Base-by-base conservation (phyloP, 1,139 yeast species). In the Saccharomyces hybrid region DNA sequence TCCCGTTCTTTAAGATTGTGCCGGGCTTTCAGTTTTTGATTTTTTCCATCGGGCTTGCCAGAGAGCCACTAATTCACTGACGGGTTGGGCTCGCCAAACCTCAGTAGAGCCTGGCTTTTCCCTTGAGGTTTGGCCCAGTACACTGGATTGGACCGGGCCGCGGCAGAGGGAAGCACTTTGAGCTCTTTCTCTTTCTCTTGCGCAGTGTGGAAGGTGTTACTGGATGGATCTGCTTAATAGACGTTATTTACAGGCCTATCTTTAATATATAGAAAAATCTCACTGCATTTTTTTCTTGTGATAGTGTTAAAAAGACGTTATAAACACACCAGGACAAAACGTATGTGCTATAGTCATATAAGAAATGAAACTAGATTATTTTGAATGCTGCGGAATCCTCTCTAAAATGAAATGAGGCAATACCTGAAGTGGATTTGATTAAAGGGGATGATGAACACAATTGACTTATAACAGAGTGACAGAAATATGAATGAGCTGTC, bases 261-360 rank as follows among this genome's bases (percentile, higher is more conserved):
- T 38, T 38, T 16, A 11, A 38, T 11, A 8, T 38, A 38, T 16
- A 16, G 7, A n/a, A 16, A 9, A 38, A 20, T 9, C 14, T 7
- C 5, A 16, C 11, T 20, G 9, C 13, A 3, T 20, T 20, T 16
- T 11, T 11, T 9, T 38, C 3, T 4, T 3, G 25, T 20, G 20
- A 20, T 38, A 16, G n/a, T 16, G 7, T 5, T 2, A 9, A 38
- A 13, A 38, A 38, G 25, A 38, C 44, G 44, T 38, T 38, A 38
- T 38, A 57, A 56, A 52, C 59, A 58, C 64, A 55, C 58, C 60
- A 61, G 61, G 59, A 56, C 60, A 55, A 55, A 59, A 57, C 58
- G 64, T 61, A 61, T 61, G 64, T 61, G 50, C 38, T 41, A 46
- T 46, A 25, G 16, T 42, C 38, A 42, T 48, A 30, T 31, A n/a